Conservation (phyloP, 1,139 yeast genomes). For the Yamadazyma taylorii region DNA sequence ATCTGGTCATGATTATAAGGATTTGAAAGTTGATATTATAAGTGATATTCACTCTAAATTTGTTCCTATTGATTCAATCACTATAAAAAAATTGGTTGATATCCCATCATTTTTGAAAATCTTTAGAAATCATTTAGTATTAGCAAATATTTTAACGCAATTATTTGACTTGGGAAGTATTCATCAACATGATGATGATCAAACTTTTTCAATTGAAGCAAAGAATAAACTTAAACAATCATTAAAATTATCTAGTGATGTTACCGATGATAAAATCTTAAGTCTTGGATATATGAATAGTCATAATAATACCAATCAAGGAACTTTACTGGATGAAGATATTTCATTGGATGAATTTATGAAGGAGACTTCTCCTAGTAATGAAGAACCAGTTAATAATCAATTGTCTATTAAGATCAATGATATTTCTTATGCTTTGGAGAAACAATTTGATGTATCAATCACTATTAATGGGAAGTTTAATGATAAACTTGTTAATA, state of each 20-base stretch:
- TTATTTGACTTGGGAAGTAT: conserved; percentile 4
- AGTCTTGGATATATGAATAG: conserved; percentile 33
- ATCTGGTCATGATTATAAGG: conserved; percentile 3
- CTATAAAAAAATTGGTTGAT: conserved; percentile 24
- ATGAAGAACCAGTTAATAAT: conserved; percentile 9
- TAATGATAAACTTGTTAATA: conserved; percentile 14
- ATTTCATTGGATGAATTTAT: conserved; percentile 15
- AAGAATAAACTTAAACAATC: conserved; percentile 36
- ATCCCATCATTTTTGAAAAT: conserved; percentile 28
- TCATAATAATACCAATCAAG: conserved; percentile 4
- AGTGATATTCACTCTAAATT: conserved; percentile 17
- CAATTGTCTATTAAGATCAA: conserved; percentile 22
- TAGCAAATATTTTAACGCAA: conserved; percentile 23
- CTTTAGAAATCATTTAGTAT: conserved; percentile 32
- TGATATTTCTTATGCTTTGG: conserved; percentile 25
- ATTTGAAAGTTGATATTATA: conserved; percentile 6
- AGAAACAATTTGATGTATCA: conserved; percentile 21
- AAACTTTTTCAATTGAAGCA: conserved; percentile 7
- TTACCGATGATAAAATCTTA: conserved; percentile 41
- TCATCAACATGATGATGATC: neutral
- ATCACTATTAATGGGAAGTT: conserved; percentile 25
- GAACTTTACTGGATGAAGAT: conserved; percentile 12
- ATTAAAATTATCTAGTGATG: conserved; percentile 36
- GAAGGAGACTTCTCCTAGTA: conserved; percentile 9
- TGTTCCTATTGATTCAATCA: conserved; percentile 23